Evolutionary conservation across 2,329 filamentous ascomycete genomes (phyloP), one percentile per base, ranked within the genome.

Genomic region (Xylaria sp.): DNA sequence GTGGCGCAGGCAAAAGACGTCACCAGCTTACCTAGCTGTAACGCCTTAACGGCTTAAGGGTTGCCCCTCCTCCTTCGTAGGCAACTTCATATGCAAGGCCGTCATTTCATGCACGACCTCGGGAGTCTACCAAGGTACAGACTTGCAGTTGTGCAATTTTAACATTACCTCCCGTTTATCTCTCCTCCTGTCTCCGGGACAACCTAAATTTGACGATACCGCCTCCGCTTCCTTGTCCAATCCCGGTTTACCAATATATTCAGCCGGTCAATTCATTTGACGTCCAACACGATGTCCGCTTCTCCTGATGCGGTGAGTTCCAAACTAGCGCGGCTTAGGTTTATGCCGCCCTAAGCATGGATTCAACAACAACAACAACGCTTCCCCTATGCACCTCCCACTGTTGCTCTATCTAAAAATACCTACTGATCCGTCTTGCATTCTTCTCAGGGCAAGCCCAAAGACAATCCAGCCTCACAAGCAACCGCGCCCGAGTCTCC

Each of bases 401-500:
- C 22, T 53, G n/a, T 11, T 20, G 5, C 29, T 55, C 22, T 39
- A 27, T 20, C 10, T 11, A 15, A 9, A 13, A 25, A 27, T 42
- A 20, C 27, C 10, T 49, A 54, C 70, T 73, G 47, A 75, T 63
- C 25, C 54, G 47, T 42, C 56, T 45, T 45, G 51, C 64, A 15
- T 29, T 55, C 29, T 57, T 55, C 20, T 5, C 17, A 71, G 68
- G 62, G 25, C 39, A 71, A 86, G 81, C 80, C 75, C 73, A 87
- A 87, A 73, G 74, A 76, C 44, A 76, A 79, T 39, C 74, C 76
- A 33, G 79, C 80, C 13, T 61, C 65, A n/a, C 60, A 61, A 61
- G 66, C 72, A 61, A 77, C 77, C 61, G 84, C 78, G 67, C 85
- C 88, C 42, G 89, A 91, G 79, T 90, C 89, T 53, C 89, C 89